phyloP scores from a whole-genome alignment of 1,284 basidiomycete species.

The Ganoderma lingzhi region DNA sequence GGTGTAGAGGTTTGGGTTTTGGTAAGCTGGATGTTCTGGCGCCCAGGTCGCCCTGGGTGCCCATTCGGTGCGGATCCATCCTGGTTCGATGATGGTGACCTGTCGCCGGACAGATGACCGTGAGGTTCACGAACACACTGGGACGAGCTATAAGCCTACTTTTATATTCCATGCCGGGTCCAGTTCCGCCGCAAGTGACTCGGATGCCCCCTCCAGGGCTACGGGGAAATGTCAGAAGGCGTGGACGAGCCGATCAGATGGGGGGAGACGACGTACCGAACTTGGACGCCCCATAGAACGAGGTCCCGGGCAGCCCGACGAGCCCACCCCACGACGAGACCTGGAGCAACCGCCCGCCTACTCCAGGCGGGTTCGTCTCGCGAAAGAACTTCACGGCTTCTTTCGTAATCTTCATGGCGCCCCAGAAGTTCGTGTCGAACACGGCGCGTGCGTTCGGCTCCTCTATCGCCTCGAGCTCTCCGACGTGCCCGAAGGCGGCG shows the following conservation, averaged over 20 bases:
- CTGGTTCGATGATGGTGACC: slow-evolving; percentile 22
- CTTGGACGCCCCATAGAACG: slow-evolving; percentile 43
- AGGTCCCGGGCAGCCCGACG: slow-evolving; percentile 32
- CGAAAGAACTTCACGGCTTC: slow-evolving; percentile 48
- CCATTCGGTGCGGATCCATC: slow-evolving; percentile 12
- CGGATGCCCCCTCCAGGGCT: slow-evolving; percentile 42
- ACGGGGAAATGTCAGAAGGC: background rate
- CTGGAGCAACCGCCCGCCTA: slow-evolving; percentile 44
- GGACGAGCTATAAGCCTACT: slow-evolving; percentile 26
- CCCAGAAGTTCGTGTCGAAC: slow-evolving; percentile 45
- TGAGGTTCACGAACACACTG: background rate
- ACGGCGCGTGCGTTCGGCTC: background rate
- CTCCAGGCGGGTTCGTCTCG: slow-evolving; percentile 44
- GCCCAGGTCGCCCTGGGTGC: slow-evolving; percentile 11
- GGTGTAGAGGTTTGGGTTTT: slow-evolving; percentile 16
- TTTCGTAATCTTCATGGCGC: slow-evolving; percentile 41
- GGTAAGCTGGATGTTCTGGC: slow-evolving; percentile 24
- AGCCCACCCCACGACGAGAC: slow-evolving; percentile 41
- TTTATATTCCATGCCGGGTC: slow-evolving; percentile 51
- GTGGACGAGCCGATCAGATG: too few species aligned
- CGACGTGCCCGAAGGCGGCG: slow-evolving; percentile 41
- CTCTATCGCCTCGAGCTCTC: slow-evolving; percentile 42
- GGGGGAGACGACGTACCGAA: slow-evolving; percentile 29
- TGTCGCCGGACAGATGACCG: background rate
- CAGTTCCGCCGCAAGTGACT: slow-evolving; percentile 42